A percentile compares a stretch with the other conserved stretches of the same genome.
These are phyloP conservation scores for Pseudogymnoascus sp. DNA, from an alignment of 2,329 filamentous ascomycete species.

Conservation along the genomic window DNA sequence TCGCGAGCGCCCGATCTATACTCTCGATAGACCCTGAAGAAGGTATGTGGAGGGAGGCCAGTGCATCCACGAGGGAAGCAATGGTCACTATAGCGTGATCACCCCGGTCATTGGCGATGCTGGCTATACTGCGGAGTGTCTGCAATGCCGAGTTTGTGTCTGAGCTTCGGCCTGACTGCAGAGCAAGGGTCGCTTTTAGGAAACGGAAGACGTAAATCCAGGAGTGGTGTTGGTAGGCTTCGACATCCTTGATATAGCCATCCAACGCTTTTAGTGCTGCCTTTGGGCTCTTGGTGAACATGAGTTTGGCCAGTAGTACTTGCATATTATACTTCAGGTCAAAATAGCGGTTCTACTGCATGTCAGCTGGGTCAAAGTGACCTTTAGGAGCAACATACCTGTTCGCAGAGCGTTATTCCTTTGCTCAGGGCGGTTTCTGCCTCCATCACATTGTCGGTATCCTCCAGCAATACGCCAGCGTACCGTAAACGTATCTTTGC, in stretches of 20 bases:
- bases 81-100: constrained; percentile 59
- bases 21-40: constrained; percentile 60
- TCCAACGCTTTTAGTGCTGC: constrained; percentile 67
- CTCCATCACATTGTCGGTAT: constrained; percentile 68
- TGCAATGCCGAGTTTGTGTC: constrained; percentile 58
- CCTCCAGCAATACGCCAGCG: constrained; percentile 59
- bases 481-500: constrained; percentile 63
- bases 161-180: constrained; percentile 50
- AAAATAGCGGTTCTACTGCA: constrained; percentile 41
- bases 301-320: constrained; percentile 60
- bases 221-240: constrained; percentile 57
- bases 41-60: constrained; percentile 57
- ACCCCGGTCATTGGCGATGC: constrained; percentile 49
- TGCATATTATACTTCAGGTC: constrained; percentile 74
- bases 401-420: constrained; percentile 61
- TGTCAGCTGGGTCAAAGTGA: constrained; percentile 8
- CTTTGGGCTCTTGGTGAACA: constrained; percentile 63
- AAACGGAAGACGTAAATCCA: constrained; percentile 76
- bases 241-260: constrained; percentile 57
- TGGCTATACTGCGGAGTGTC: constrained; percentile 56
- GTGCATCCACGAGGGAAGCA: constrained; percentile 59
- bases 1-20: constrained; percentile 66
- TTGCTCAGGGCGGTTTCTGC: constrained; percentile 65
- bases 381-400: constrained; percentile 34
- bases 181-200: constrained; percentile 59